Evolutionary conservation across 257 asterid species (phyloP), one percentile per base, ranked within the genome.

Genomic region (Striga asiatica): DNA sequence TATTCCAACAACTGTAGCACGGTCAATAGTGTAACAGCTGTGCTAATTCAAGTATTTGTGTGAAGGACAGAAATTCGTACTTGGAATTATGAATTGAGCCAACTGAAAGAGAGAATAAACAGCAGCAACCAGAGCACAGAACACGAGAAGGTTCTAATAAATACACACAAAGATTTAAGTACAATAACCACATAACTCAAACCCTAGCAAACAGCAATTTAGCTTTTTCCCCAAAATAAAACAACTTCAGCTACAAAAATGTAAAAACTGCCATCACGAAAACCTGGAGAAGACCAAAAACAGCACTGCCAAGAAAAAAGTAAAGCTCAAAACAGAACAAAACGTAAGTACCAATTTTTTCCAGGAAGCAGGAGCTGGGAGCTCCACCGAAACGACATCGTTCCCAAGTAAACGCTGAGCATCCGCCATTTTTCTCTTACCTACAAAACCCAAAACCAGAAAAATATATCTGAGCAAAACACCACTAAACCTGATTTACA

Each of bases 361-460:
- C 93, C 93, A 82, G 8, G 93, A 66, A 60, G 66, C 72, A 67
- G 92, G 92, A 17, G 92, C 92, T 4, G 82, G 76, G 19, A 82
- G 88, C 79, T 82, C 88, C 65, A 82, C 67, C 8, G 78, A 74
- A 54, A 79, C 76, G 41, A 68, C 75, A 11, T 71, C 82, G 38
- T 71, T 80, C 3, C 23, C 16, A 0, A 8, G 64, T 49, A 59
- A 66, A 50, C 51, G 57, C 61, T 64, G 68, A 60, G 54, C 42
- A 27, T 71, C 78, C 50, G 78, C 76, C 84, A 78, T 78, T 62
- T 54, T 29, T 41, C 52, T 39, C 38, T 41, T 68, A 50, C 72
- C 80, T 74, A 61, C 68, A 60, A 65, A 75, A 21, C 64, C 61
- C 54, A 51, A 54, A 43, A 50, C 56, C 64, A 64, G 17, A 24